A percentile compares a stretch with the other conserved stretches of the same genome.
Evolutionary conservation across 352 stramenopile species (phyloP).

Genomic region (Phytophthora fragariaefolia): DNA sequence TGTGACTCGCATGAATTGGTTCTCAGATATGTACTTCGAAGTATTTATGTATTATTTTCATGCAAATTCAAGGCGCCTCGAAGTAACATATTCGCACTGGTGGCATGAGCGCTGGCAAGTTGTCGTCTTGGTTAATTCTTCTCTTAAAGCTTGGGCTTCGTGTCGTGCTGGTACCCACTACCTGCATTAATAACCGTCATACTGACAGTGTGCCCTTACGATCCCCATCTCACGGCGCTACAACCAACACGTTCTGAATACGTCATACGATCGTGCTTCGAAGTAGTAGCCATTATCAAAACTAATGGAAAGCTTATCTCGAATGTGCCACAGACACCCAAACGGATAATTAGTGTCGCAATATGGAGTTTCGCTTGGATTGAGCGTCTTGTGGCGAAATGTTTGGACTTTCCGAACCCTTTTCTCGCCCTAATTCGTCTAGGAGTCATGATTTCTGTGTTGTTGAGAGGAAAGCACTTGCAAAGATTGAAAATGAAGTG

Average conservation of each 20-base stretch:
- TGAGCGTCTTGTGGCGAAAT: no score
- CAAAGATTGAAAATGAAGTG: neutral
- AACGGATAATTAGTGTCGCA: neutral
- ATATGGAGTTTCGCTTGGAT: no score
- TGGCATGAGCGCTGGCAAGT: constrained; percentile 35
- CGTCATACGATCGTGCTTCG: neutral
- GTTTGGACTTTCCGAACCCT: neutral
- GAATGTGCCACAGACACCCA: neutral
- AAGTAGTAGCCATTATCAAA: neutral
- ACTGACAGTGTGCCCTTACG: no score
- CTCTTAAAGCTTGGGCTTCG: no score
- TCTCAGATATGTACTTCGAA: no score
- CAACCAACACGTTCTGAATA: neutral
- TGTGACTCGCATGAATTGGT: no score
- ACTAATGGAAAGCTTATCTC: neutral
- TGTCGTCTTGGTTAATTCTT: constrained; percentile 24
- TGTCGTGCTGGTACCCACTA: no score
- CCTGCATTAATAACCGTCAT: no score
- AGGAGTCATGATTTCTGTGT: neutral
- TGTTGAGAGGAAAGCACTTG: neutral
- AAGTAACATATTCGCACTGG: constrained; percentile 50
- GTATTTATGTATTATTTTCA: no score
- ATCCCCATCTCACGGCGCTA: neutral
- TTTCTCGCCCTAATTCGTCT: neutral
- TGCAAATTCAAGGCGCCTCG: no score